Conservation (phyloP, 2,329 filamentous ascomycete genomes). For the Ciborinia camelliae region DNA sequence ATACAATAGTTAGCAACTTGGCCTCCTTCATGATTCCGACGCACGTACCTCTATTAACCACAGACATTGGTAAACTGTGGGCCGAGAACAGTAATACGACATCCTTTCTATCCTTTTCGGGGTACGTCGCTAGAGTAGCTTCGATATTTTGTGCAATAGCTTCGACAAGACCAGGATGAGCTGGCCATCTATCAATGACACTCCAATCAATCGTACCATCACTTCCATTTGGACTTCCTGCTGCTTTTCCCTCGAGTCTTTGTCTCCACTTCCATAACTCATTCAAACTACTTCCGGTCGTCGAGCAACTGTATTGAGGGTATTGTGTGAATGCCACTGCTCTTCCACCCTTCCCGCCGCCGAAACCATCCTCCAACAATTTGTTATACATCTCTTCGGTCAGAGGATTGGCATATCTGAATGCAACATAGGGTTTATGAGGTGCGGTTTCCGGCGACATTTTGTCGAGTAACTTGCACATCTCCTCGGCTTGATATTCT, state of each 20-base stretch:
- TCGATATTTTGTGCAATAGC: slow-evolving; percentile 93
- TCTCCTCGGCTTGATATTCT: slow-evolving; percentile 86
- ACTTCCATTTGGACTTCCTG: slow-evolving; percentile 38
- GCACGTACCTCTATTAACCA: slow-evolving; percentile 78
- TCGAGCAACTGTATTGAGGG: slow-evolving; percentile 96
- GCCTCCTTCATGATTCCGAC: neutral
- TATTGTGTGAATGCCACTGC: slow-evolving; percentile 98
- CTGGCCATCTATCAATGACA: slow-evolving; percentile 96
- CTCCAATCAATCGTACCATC: slow-evolving; percentile 86
- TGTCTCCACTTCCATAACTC: slow-evolving; percentile 98
- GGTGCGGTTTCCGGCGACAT: slow-evolving; percentile 90
- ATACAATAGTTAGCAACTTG: slow-evolving; percentile 21
- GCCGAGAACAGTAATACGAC: slow-evolving; percentile 92
- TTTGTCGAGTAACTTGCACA: slow-evolving; percentile 95
- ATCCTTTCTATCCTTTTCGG: slow-evolving; percentile 71
- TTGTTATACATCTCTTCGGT: slow-evolving; percentile 90
- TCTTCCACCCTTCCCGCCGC: slow-evolving; percentile 81
- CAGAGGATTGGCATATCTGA: slow-evolving; percentile 88
- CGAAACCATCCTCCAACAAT: slow-evolving; percentile 85
- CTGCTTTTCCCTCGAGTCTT: slow-evolving; percentile 74
- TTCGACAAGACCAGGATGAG: slow-evolving; percentile 84
- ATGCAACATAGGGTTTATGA: slow-evolving; percentile 96
- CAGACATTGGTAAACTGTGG: slow-evolving; percentile 93
- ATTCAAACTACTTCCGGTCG: slow-evolving; percentile 92
- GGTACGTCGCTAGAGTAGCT: slow-evolving; percentile 77